A percentile compares a stretch with the other conserved stretches of the same genome.
These are phyloP conservation scores for Allantophomopsis lycopodina DNA, from an alignment of 2,329 filamentous ascomycete genomes.

Conservation along the genomic window DNA sequence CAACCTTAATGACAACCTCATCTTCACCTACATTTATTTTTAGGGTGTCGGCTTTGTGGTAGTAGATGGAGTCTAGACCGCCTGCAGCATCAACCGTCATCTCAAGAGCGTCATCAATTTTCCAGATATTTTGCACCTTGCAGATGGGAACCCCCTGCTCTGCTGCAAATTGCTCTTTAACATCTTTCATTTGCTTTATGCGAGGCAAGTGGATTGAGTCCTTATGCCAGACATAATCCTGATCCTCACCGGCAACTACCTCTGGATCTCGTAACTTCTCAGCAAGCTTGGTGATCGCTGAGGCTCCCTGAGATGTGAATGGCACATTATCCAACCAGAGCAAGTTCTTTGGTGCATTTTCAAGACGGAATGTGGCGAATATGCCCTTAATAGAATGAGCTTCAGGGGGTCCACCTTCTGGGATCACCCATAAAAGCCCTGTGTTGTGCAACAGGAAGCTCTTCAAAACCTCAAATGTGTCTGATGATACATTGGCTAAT, in stretches of 20 bases:
- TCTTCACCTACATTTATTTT: too few relatives aligned
- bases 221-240: conserved; percentile 7
- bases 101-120: conserved; percentile 8
- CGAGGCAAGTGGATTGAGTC: conserved; percentile 6
- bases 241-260: conserved; percentile 2
- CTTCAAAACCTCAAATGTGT: too few relatives aligned
- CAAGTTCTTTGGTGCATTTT: conserved; percentile 6
- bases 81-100: conserved; percentile 13
- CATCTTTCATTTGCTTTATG: conserved; percentile 1
- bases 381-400: conserved; percentile 6
- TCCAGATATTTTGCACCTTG: conserved; percentile 11
- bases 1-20: conserved; percentile 1
- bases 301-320: conserved; percentile 1
- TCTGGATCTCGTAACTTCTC: conserved; percentile 5
- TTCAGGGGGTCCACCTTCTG: conserved; percentile 4
- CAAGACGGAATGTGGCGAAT: conserved; percentile 6
- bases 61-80: conserved; percentile 13
- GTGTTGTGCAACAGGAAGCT: too few relatives aligned
- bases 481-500: too few relatives aligned
- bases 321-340: conserved; percentile 6
- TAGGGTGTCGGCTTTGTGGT: too few relatives aligned
- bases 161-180: conserved; percentile 5
- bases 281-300: conserved; percentile 4
- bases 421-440: too few relatives aligned
- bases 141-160: conserved; percentile 6